phyloP scores from a whole-genome alignment of 2,329 filamentous ascomycete species.

The Cucurbitaria berberidis region DNA sequence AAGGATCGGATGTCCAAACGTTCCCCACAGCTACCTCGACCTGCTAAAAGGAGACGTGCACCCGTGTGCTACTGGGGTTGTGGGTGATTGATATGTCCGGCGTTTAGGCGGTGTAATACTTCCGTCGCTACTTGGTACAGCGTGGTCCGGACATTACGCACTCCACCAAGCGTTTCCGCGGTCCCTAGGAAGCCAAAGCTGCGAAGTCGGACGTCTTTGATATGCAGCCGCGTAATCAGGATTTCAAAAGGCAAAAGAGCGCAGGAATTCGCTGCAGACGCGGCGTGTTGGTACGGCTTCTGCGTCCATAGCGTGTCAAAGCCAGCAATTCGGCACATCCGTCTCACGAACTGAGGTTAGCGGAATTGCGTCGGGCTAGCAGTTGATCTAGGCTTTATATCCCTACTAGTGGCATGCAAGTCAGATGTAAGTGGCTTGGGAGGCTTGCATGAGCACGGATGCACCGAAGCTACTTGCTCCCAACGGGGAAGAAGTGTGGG shows the following conservation, averaged over 20 bases:
- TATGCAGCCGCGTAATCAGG: constrained; percentile 1
- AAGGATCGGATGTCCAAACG: constrained; percentile 17
- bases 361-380: constrained; percentile 19
- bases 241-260: constrained; percentile 6
- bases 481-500: constrained; percentile 29
- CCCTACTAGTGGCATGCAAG: constrained; percentile 31
- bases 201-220: constrained; percentile 11
- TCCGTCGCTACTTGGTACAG: constrained; percentile 10
- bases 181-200: constrained; percentile 7
- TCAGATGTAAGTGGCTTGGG: constrained; percentile 33
- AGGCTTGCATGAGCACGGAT: constrained; percentile 28
- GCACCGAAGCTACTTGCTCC: constrained; percentile 22
- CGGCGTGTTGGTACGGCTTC: constrained; percentile 14
- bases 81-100: constrained; percentile 10
- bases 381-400: constrained; percentile 30
- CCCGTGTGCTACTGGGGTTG: constrained; percentile 9
- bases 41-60: constrained; percentile 6
- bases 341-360: constrained; percentile 12
- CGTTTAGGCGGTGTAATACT: constrained; percentile 19
- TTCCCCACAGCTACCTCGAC: constrained; percentile 15
- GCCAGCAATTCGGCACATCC: constrained; percentile 11
- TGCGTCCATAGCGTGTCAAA: constrained; percentile 21
- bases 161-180: constrained; percentile 18
- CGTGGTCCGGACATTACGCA: constrained; percentile 8
- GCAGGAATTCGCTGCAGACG: constrained; percentile 11